phyloP scores from a whole-genome alignment of 768 basidiomycete species.

The Boletus fagicola region DNA sequence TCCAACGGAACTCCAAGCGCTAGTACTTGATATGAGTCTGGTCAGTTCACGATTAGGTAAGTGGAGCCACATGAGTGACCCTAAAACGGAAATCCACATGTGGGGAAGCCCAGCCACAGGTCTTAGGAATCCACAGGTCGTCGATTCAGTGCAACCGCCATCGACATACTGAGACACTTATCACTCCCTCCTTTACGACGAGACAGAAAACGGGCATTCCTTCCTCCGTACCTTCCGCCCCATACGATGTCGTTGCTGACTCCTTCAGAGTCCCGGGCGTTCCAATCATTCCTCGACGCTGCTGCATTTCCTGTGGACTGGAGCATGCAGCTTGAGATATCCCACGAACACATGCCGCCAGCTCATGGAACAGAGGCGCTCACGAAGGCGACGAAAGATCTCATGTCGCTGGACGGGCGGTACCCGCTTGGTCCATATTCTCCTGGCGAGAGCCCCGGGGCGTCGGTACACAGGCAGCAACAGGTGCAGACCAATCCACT shows the following conservation, averaged over 20 bases:
- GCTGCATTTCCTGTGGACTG: constrained; percentile 45
- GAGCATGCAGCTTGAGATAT: constrained; percentile 38
- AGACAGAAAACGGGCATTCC: neutral
- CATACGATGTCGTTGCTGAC: constrained; percentile 59
- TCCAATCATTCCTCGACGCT: constrained; percentile 68
- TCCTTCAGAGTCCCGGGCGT: constrained; percentile 61
- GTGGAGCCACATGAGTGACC: constrained; percentile 16
- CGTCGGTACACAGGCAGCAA: constrained; percentile 13
- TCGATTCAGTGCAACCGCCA: constrained; percentile 17
- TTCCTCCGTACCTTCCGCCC: neutral
- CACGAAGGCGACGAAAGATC: constrained; percentile 77
- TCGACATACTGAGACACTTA: neutral
- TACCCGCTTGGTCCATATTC: constrained; percentile 24
- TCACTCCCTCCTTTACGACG: neutral
- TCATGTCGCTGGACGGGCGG: constrained; percentile 66
- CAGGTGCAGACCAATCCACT: constrained; percentile 20
- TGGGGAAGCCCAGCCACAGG: constrained; percentile 33
- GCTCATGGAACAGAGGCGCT: constrained; percentile 62
- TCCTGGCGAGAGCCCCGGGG: constrained; percentile 4
- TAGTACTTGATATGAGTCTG: neutral
- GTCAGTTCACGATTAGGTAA: neutral
- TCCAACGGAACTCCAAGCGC: neutral
- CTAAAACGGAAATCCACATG: constrained; percentile 25
- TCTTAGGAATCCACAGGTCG: constrained; percentile 19
- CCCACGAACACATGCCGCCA: constrained; percentile 47